Conservation (phyloP, 257 asterid genomes). For the Cynanchum wilfordii region DNA sequence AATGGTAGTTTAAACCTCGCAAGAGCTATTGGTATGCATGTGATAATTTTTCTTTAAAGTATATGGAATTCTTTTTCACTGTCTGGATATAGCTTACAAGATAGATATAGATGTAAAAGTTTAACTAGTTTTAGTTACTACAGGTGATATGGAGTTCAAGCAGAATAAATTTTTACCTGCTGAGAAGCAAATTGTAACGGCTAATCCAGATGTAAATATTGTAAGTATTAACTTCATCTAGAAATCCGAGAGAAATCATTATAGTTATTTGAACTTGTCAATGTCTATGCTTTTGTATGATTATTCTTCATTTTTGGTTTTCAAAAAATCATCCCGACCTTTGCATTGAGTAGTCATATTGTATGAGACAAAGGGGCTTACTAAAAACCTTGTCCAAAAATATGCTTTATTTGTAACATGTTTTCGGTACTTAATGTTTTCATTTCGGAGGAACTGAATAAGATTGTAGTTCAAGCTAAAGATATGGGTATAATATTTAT, state of each 20-base stretch:
- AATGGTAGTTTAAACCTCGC: conserved; percentile 92
- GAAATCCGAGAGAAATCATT: background rate
- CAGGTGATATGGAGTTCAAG: conserved; percentile 99
- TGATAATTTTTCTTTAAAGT: background rate
- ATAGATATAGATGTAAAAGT: background rate
- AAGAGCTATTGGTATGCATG: conserved; percentile 73
- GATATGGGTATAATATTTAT: background rate
- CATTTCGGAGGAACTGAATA: too few relatives aligned
- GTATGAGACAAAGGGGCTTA: too few relatives aligned
- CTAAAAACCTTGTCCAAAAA: too few relatives aligned
- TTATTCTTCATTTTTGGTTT: background rate
- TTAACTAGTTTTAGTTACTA: conserved; percentile 15
- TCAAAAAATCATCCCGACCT: background rate
- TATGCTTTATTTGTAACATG: too few relatives aligned
- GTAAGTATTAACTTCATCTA: conserved; percentile 38
- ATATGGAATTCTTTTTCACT: background rate
- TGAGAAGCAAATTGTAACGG: conserved; percentile 87
- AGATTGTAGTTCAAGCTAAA: background rate
- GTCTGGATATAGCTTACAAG: background rate
- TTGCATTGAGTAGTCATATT: too few relatives aligned
- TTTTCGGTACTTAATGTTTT: too few relatives aligned
- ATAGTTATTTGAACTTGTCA: background rate
- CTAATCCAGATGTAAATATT: conserved; percentile 80
- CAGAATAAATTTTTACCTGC: conserved; percentile 90
- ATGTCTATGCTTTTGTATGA: background rate